Evolutionary conservation across 1,284 basidiomycete genomes (phyloP).

Genomic region (Porodaedalea pini): DNA sequence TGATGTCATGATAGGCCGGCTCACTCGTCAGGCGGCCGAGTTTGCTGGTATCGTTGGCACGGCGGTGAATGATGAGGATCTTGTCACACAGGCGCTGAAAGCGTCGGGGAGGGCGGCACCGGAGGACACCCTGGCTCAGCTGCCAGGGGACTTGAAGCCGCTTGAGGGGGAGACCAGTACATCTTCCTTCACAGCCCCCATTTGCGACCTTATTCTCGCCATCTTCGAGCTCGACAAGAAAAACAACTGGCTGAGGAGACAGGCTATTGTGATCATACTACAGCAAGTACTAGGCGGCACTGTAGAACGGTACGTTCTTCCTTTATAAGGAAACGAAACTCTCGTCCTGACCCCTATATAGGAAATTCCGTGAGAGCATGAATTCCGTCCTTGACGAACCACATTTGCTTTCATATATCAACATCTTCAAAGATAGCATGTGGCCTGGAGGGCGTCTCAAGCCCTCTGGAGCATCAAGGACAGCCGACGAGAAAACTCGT

Average conservation of each 20-base stretch:
- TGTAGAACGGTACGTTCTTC: slow-evolving; percentile 73
- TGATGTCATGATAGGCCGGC: slow-evolving; percentile 86
- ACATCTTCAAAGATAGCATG: slow-evolving; percentile 63
- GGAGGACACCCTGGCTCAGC: slow-evolving; percentile 62
- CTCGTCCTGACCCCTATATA: slow-evolving; percentile 31
- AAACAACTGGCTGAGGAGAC: slow-evolving; percentile 94
- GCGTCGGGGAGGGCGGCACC: slow-evolving; percentile 60
- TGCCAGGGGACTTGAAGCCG: slow-evolving; percentile 72
- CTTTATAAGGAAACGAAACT: background rate
- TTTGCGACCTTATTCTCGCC: slow-evolving; percentile 89
- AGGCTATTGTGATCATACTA: slow-evolving; percentile 93
- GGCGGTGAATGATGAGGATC: slow-evolving; percentile 77
- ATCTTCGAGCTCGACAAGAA: slow-evolving; percentile 94
- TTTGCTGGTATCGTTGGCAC: slow-evolving; percentile 79
- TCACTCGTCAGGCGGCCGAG: slow-evolving; percentile 85
- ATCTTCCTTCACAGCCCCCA: slow-evolving; percentile 88
- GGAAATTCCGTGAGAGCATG: slow-evolving; percentile 83
- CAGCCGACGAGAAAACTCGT: slow-evolving; percentile 71
- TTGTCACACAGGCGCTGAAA: slow-evolving; percentile 74
- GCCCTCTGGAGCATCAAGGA: slow-evolving; percentile 59
- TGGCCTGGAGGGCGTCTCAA: slow-evolving; percentile 83
- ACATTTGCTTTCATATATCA: slow-evolving; percentile 65
- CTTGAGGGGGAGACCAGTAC: slow-evolving; percentile 81
- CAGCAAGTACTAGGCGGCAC: slow-evolving; percentile 95
- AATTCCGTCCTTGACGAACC: slow-evolving; percentile 61